phyloP scores from a whole-genome alignment of 139 green algal genomes.

The Micractinium conductrix region DNA sequence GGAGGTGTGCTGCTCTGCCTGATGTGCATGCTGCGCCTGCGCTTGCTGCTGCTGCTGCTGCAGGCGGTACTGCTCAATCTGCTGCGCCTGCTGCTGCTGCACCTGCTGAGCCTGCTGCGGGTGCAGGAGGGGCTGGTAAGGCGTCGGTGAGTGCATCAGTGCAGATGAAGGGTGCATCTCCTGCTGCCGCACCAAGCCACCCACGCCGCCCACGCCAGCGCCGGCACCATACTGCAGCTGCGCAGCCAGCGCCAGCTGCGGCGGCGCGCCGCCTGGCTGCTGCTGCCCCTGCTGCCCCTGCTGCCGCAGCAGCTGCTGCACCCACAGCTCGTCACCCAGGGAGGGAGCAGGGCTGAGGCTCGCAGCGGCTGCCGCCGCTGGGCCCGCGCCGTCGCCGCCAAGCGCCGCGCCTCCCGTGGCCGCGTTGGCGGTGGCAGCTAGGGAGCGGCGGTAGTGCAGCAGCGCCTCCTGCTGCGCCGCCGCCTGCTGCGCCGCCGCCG shows the following conservation, averaged over 20 bases:
- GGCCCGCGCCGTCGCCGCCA: too few relatives aligned
- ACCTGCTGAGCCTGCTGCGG: not conserved
- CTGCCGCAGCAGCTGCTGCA: not conserved
- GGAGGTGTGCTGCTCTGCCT: not conserved
- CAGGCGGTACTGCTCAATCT: not conserved
- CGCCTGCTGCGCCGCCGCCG: too few relatives aligned
- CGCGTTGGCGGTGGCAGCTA: not conserved
- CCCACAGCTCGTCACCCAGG: not conserved
- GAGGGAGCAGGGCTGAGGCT: not conserved
- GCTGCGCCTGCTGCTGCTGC: not conserved
- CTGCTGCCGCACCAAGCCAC: too few relatives aligned
- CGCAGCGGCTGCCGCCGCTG: not conserved
- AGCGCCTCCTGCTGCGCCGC: not conserved
- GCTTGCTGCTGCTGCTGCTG: not conserved
- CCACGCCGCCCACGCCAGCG: not conserved
- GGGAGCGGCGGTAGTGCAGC: not conserved
- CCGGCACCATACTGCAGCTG: constrained; percentile 1
- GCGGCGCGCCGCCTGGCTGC: not conserved
- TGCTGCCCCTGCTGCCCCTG: not conserved
- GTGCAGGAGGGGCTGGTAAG: too few relatives aligned
- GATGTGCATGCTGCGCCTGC: not conserved
- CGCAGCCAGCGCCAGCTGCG: not conserved
- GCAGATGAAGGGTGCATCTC: too few relatives aligned
- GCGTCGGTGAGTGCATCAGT: too few relatives aligned
- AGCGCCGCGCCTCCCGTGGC: too few relatives aligned